These are phyloP conservation scores for Paramecium tetraurelia DNA, from an alignment of 73 alveolate genomes.

Conservation along the genomic window DNA sequence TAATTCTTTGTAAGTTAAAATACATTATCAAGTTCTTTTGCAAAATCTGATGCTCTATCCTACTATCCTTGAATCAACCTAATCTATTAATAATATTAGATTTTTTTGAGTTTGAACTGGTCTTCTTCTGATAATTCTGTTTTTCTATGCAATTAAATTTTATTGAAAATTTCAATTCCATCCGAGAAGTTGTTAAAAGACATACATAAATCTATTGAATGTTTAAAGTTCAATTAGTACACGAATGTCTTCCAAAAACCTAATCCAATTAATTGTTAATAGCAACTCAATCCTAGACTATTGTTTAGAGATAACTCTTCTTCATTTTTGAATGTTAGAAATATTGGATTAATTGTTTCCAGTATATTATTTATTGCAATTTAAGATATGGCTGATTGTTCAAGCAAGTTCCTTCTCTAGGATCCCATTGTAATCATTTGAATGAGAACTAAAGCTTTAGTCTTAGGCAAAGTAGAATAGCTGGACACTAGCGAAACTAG, in stretches of 20 bases:
- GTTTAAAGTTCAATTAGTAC: neutral
- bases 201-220: conserved; percentile 29
- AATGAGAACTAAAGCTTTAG: neutral
- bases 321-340: conserved; percentile 46
- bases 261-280: conserved; percentile 36
- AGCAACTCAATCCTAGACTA: conserved; percentile 47
- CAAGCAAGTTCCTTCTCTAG: conserved; percentile 48
- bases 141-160: neutral
- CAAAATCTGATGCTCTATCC: neutral
- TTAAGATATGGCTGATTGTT: conserved; percentile 71
- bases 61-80: neutral
- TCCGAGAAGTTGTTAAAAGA: neutral
- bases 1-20: neutral
- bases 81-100: neutral
- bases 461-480: conserved; percentile 72
- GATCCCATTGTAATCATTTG: neutral
- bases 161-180: neutral
- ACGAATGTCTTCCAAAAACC: conserved; percentile 64
- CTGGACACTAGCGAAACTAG: conserved; percentile 69
- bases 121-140: neutral
- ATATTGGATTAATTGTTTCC: conserved; percentile 76
- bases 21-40: neutral
- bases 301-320: neutral
- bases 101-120: neutral
- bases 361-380: conserved; percentile 81